Evolutionary conservation across 129 eudicot species (phyloP).

Genomic region (Apium graveolens): DNA sequence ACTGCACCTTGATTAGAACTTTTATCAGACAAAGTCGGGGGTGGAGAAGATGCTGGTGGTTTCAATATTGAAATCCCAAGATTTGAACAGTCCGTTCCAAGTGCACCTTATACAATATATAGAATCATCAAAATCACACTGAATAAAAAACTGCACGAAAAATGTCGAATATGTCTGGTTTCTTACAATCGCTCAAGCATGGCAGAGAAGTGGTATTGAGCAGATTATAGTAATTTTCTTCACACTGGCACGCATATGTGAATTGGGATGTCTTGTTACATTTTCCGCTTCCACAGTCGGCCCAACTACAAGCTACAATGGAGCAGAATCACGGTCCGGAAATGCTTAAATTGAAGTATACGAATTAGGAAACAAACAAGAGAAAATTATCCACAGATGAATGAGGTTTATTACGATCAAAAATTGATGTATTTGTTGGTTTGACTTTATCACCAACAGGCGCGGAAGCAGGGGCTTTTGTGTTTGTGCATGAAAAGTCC

Average conservation of each 20-base stretch:
- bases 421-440: conserved; percentile 41
- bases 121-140: not conserved
- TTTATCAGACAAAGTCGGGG: conserved; percentile 28
- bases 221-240: conserved; percentile 57
- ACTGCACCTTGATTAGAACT: conserved; percentile 33
- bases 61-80: conserved; percentile 44
- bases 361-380: not conserved
- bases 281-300: conserved; percentile 74
- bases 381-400: not conserved
- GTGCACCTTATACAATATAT: conserved; percentile 42
- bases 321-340: not conserved
- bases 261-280: conserved; percentile 50
- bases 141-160: not conserved
- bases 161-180: not conserved
- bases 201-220: conserved; percentile 61
- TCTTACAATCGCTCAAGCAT: conserved; percentile 69
- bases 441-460: conserved; percentile 35
- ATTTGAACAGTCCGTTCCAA: conserved; percentile 50
- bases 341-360: not conserved
- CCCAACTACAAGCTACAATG: conserved; percentile 62
- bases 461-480: conserved; percentile 33
- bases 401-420: conserved; percentile 45
- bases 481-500: conserved; percentile 38
- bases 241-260: conserved; percentile 47
- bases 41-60: conserved; percentile 27